A percentile compares a stretch with the other conserved stretches of the same genome.
These are phyloP conservation scores for Malus domestica DNA, from an alignment of 306 rosid genomes.

Conservation along the genomic window ASM211411v1 NC_041796.1:21429001-21429500, in stretches of 20 bases:
- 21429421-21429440: slow-evolving; percentile 58
- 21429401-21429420: slow-evolving; percentile 41
- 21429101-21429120: slow-evolving; percentile 63
- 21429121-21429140: slow-evolving; percentile 50
- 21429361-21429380: slow-evolving; percentile 33
- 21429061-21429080: slow-evolving; percentile 68
- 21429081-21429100: slow-evolving; percentile 48
- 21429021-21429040: slow-evolving; percentile 42
- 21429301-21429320: slow-evolving; percentile 70
- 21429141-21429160: slow-evolving; percentile 75
- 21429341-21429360: slow-evolving; percentile 42
- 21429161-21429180: slow-evolving; percentile 64
- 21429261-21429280: slow-evolving; percentile 65
- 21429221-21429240: slow-evolving; percentile 54
- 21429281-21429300: slow-evolving; percentile 65
- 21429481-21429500: slow-evolving; percentile 58
- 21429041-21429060: slow-evolving; percentile 57
- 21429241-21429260: slow-evolving; percentile 74
- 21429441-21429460: slow-evolving; percentile 71
- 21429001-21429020: slow-evolving; percentile 59
- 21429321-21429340: slow-evolving; percentile 58
- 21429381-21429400: slow-evolving; percentile 35
- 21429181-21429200: slow-evolving; percentile 56
- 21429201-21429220: slow-evolving; percentile 66
- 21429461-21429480: slow-evolving; percentile 61